Percentiles rank a stretch among this genome's conserved stretches.
Evolutionary conservation across 2,329 filamentous ascomycete genomes (phyloP).

Genomic region (Pseudogymnoascus sp.): DNA sequence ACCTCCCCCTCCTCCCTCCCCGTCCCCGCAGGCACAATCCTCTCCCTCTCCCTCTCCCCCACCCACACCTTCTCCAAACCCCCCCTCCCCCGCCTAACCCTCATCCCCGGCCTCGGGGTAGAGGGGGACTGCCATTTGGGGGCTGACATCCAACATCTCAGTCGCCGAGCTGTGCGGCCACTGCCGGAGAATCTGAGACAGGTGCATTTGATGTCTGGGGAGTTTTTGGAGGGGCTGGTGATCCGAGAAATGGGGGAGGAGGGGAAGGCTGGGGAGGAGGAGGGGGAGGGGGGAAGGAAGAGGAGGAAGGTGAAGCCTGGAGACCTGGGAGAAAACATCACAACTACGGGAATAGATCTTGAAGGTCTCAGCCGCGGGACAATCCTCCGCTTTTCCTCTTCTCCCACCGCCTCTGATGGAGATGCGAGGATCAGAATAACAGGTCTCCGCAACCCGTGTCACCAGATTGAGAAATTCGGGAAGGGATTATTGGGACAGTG

Average conservation of each 20-base stretch:
- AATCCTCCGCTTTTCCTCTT: slow-evolving; percentile 16
- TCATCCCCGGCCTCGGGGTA: slow-evolving; percentile 14
- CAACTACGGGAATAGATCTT: slow-evolving; percentile 16
- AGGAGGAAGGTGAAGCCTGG: slow-evolving; percentile 12
- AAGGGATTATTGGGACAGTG: slow-evolving; percentile 15
- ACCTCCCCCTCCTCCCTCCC: background rate
- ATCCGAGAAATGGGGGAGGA: background rate
- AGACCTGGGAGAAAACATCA: slow-evolving; percentile 23
- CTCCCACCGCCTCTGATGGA: background rate
- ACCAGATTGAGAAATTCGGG: slow-evolving; percentile 16
- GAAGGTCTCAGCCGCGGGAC: slow-evolving; percentile 14
- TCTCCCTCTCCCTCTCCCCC: slow-evolving; percentile 12
- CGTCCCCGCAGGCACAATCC: background rate
- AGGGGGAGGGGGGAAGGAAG: too few species aligned
- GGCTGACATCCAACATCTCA: background rate
- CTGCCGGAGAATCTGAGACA: slow-evolving; percentile 11
- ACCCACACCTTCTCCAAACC: slow-evolving; percentile 15
- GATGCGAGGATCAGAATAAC: slow-evolving; percentile 17
- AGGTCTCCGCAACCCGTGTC: slow-evolving; percentile 18
- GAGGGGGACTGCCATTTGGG: slow-evolving; percentile 13
- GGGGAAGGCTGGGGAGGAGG: background rate
- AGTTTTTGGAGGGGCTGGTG: background rate
- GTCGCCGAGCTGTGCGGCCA: background rate
- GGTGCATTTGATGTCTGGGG: slow-evolving; percentile 10
- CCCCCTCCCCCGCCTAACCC: slow-evolving; percentile 9